Evolutionary conservation across 2,329 filamentous ascomycete species (phyloP), one percentile per base, ranked within the genome.

Genomic region (Neofusicoccum laricinum): DNA sequence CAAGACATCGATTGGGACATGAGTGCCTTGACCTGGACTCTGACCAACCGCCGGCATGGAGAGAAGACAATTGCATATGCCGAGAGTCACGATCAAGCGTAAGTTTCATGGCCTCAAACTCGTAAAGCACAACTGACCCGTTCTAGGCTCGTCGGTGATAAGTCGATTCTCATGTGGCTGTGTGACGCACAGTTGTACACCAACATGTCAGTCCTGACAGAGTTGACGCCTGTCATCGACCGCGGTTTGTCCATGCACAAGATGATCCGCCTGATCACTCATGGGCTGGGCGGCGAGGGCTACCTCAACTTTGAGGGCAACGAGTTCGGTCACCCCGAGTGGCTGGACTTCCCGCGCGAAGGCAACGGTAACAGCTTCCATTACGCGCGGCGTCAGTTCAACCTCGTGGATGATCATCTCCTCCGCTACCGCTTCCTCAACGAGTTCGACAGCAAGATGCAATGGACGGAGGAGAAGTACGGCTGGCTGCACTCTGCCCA

Each of bases 221-320:
- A 90, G n/a, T 81, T 97, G 69, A 99, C 95, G 0, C 87, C 92
- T 0, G 84, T 92, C 67, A 97, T 99, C 75, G 90, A 96, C 71
- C 89, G 95, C 57, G 95, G 95, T 63, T 90, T 99, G 82, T 86
- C 91, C 3, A 82, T 99, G 41, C 95, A 99, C 85, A 99, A 99
- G 82, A 90, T 99, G 90, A 97, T 99, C 72, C 90, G 95, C 14
- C 86, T 99, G 15, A 82, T 99, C 68, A 98, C 95, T 1, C 94
- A 99, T 75, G 86, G 85, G 46, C 86, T 99, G 15, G 95, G 95
- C 65, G 95, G 95, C 63, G 95, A 99, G 78, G 95, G 94, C 43
- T 99, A 97, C 74, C 90, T 99, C 61, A 99, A 98, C 81, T 99
- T 99, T 71, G 93, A 97, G 80, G 95, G 95, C 66, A 99, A 99